Conservation (phyloP, 2,329 filamentous ascomycete genomes). For the Penicillium sp. region DNA sequence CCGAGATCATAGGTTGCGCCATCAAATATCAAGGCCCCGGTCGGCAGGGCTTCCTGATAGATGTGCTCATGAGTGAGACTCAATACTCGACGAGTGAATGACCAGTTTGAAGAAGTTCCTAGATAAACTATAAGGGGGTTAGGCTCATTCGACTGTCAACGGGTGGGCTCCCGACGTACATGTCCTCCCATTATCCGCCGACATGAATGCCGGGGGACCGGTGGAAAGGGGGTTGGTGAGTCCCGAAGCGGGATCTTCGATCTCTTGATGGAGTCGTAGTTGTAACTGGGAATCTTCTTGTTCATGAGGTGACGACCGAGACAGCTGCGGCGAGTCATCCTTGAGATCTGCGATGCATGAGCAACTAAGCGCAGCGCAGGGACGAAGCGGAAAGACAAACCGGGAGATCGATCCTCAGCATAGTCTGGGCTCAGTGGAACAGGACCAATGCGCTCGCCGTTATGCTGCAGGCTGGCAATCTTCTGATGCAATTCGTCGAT, state of each 20-base stretch:
- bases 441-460: conserved; percentile 14
- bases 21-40: conserved; percentile 55
- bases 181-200: conserved; percentile 45
- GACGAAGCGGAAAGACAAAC: conserved; percentile 7
- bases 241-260: conserved; percentile 35
- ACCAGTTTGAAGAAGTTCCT: conserved; percentile 30
- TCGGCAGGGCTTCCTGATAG: conserved; percentile 41
- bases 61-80: conserved; percentile 28
- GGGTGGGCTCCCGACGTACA: conserved; percentile 39
- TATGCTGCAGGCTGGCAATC: conserved; percentile 26
- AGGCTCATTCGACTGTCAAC: background rate
- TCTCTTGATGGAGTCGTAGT: too few relatives aligned
- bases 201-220: conserved; percentile 49
- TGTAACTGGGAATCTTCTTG: conserved; percentile 17
- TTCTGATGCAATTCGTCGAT: conserved; percentile 43
- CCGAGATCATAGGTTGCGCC: conserved; percentile 57
- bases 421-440: conserved; percentile 26
- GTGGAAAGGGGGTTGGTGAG: conserved; percentile 51
- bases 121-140: conserved; percentile 30
- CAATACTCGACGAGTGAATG: conserved; percentile 26
- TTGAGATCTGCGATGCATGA: conserved; percentile 19
- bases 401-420: conserved; percentile 13
- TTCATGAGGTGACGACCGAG: conserved; percentile 16
- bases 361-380: background rate
- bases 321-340: conserved; percentile 24